Conservation (phyloP, 768 basidiomycete species). For the Russula griseocarnosa region DNA sequence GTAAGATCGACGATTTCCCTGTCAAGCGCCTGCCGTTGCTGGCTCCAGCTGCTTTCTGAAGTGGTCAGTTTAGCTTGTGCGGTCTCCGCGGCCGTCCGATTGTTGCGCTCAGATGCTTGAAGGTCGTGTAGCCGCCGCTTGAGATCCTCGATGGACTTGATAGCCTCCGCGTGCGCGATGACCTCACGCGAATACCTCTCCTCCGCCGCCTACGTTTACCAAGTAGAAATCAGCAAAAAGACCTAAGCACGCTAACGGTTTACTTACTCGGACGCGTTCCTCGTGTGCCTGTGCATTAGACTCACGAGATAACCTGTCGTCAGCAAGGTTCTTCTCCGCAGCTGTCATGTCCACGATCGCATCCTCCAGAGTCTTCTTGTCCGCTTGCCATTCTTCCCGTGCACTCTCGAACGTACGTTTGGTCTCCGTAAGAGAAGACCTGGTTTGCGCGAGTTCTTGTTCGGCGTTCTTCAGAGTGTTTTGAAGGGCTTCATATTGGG, state of each 20-base stretch:
- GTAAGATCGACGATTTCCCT: conserved; percentile 74
- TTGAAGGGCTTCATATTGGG: too few species aligned
- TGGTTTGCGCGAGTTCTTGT: conserved; percentile 49
- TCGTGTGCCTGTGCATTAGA: conserved; percentile 63
- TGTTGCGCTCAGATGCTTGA: conserved; percentile 54
- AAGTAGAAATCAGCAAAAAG: conserved; percentile 3
- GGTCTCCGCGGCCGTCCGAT: conserved; percentile 61
- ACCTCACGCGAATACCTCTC: conserved; percentile 78
- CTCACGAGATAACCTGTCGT: conserved; percentile 58
- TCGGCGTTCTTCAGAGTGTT: conserved; percentile 55
- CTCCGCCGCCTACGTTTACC: conserved; percentile 55
- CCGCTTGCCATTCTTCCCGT: conserved; percentile 63
- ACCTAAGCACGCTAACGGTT: neutral
- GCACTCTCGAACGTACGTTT: conserved; percentile 67
- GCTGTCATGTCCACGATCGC: conserved; percentile 77
- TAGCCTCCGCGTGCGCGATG: conserved; percentile 79
- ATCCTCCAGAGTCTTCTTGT: conserved; percentile 79
- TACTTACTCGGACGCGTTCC: conserved; percentile 60
- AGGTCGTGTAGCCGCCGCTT: conserved; percentile 56
- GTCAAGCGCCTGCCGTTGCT: conserved; percentile 71
- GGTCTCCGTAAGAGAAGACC: conserved; percentile 50
- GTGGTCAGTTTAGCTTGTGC: conserved; percentile 66
- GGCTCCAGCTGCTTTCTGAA: conserved; percentile 76
- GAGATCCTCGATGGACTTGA: conserved; percentile 63
- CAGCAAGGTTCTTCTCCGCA: conserved; percentile 64